Evolutionary conservation across 768 basidiomycete species (phyloP), one percentile per base, ranked within the genome.

Genomic region (Xerocomus spinulosus): DNA sequence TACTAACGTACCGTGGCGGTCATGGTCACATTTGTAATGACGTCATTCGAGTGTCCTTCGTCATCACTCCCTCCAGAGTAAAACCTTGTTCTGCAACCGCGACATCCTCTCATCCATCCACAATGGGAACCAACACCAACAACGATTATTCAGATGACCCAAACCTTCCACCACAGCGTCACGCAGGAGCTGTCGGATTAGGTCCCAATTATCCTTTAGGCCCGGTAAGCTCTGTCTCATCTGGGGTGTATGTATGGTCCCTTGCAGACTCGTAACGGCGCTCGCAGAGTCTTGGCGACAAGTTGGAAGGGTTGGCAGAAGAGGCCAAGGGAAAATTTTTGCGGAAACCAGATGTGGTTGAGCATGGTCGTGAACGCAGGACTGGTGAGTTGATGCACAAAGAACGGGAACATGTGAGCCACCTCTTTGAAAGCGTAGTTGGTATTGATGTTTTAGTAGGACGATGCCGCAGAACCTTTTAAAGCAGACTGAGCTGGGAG

Each of bases 171-270:
- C 62, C 62, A 18, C 73, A 76, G 52, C 54, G 52, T 37, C 75
- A 77, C 44, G 71, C 73, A 0, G 76, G 75, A 10, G 64, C 69
- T 0, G 61, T 69, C 5, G 73, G 76, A n/a, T 50, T 67, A 13
- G 73, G 73, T 12, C 70, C 68, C 8, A 63, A 71, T 12, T 70
- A 67, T 38, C 59, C 53, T 12, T 40, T 55, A 13, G 64, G 59
- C 37, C 57, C 59, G 23, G 73, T 73, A 38, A 39, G 65, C 10
- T 21, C n/a, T n/a, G n/a, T n/a, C n/a, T n/a, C n/a, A n/a, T n/a
- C n/a, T n/a, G n/a, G n/a, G 30, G 2, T 15, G 12, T n/a, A 30
- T 4, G 10, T 12, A 17, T 17, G 14, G 20, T 30, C 9, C 8
- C 10, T 4, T 10, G 25, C 26, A 18, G 24, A 5, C 12, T 44